Percentiles rank a stretch among this genome's conserved stretches.
Conservation (phyloP, 1,284 basidiomycete genomes). For the Apiotrichum laibachii region DNA sequence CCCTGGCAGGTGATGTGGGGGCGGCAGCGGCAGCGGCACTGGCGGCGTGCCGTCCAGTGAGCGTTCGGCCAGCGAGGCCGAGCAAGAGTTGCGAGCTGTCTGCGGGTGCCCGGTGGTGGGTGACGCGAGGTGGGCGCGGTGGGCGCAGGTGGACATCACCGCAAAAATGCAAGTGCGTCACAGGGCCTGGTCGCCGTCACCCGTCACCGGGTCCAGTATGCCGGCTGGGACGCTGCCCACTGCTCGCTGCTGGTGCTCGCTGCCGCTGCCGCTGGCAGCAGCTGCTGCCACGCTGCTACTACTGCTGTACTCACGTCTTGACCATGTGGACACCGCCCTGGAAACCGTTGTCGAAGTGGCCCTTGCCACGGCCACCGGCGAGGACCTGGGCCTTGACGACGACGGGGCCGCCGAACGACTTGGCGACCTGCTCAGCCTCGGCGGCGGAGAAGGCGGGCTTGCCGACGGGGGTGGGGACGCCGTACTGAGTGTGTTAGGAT, state of each 20-base stretch:
- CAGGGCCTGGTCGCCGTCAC: too few species aligned
- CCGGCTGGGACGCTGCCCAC: too few species aligned
- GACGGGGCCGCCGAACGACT: conserved; percentile 86
- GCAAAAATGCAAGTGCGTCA: too few species aligned
- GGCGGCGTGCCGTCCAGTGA: conserved; percentile 3
- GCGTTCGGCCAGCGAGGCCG: background rate
- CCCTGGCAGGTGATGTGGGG: background rate
- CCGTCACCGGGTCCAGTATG: too few species aligned
- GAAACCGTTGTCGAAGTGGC: conserved; percentile 92
- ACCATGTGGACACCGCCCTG: conserved; percentile 97
- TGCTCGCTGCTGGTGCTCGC: too few species aligned
- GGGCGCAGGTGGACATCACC: too few species aligned
- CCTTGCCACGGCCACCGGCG: conserved; percentile 97
- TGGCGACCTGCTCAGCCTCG: conserved; percentile 86
- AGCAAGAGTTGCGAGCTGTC: background rate
- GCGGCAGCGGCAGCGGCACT: background rate
- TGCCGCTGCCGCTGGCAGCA: background rate
- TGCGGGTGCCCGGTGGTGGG: background rate
- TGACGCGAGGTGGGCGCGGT: background rate
- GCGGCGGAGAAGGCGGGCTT: conserved; percentile 75
- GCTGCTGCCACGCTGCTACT: background rate
- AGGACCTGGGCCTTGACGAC: conserved; percentile 98
- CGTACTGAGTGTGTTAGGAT: conserved; percentile 63
- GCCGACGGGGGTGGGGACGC: conserved; percentile 92
- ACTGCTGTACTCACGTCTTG: conserved; percentile 62